Evolutionary conservation across 1,284 basidiomycete genomes (phyloP), one percentile per base, ranked within the genome.

Genomic region (Rhodotorula glutinis): DNA sequence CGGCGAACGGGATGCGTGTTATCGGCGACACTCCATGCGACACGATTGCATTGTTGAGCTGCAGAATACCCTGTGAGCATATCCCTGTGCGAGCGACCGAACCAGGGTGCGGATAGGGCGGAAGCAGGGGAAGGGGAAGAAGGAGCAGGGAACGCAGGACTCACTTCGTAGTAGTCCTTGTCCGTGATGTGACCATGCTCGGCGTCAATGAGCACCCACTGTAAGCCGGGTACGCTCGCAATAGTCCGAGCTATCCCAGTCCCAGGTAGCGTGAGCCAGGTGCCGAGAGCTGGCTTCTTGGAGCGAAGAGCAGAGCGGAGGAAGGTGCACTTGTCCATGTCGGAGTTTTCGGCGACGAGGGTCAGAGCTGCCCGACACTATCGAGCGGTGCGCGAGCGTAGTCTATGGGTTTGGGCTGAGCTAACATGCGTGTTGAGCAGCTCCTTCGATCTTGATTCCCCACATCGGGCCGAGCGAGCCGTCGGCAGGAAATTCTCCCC

Each of bases 1-100:
- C 75, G 30, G 76, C 75, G 38, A 70, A 75, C 2, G 78, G 77
- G 14, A 79, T 70, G 13, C 79, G 75, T 62, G 79, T 76, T 63
- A 79, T 78, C 4, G 79, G 78, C 47, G 75, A 76, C 19, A 73
- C 75, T 13, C 76, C 76, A 10, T 73, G 60, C 11, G 75, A 74
- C 27, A 74, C 69, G 25, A 75, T 73, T 2, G 72, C 66, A 25
- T 59, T 51, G 47, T 51, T 59, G 25, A 59, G 57, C 57, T 59
- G 46, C 9, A 7, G 19, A 30, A 11, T 27, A n/a, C n/a, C n/a
- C n/a, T n/a, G n/a, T n/a, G n/a, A n/a, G n/a, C n/a, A n/a, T n/a
- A n/a, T n/a, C n/a, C n/a, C n/a, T n/a, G n/a, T n/a, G n/a, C n/a
- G n/a, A n/a, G n/a, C n/a, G n/a, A n/a, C n/a, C n/a, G n/a, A n/a